Evolutionary conservation across 2,329 filamentous ascomycete genomes (phyloP), one percentile per base, ranked within the genome.

Genomic region (Dothideomycetes sp.): DNA sequence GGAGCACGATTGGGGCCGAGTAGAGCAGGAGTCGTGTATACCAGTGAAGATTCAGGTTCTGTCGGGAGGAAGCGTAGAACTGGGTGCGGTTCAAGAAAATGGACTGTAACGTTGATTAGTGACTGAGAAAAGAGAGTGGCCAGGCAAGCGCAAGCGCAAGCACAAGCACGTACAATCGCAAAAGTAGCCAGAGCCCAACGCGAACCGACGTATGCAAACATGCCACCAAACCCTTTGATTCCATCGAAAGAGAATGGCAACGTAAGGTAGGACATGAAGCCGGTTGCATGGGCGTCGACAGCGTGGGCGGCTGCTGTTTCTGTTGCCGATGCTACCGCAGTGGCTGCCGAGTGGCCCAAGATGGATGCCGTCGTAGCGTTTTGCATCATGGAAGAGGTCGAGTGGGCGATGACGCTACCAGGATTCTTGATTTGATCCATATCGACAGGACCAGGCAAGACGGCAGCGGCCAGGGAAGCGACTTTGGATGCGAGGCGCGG

Each of bases 151-250:
- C n/a, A n/a, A n/a, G n/a, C n/a, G 13, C 12, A 25, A 40, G 12
- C 5, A 37, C 18, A 55, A n/a, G n/a, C n/a, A n/a, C 65, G 60
- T 59, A 76, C 72, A 70, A 89, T 84, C 25, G 80, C 76, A 52
- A 96, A 80, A 53, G 87, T 95, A 38, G 81, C 80, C 44, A 96
- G 67, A 1, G 89, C 88, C 91, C 91, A 96, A 61, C 83, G 83
- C 61, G 85, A 93, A 1, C 84, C 93, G 30, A 87, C 71, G 62
- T 96, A 98, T 52, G 79, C 83, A 62, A 96, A 88, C 44, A 96
- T 78, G 46, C 84, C 87, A 31, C 85, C 84, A 30, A 95, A 70
- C 30, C 83, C 86, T 55, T 80, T 76, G 49, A 74, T 53, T 4
- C 67, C 64, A 44, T 71, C 65, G 36, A 74, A 63, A 41, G 68